Evolutionary conservation across 148 eudicot genomes (phyloP).

Genomic region (Rhododendron williamsianum): DNA sequence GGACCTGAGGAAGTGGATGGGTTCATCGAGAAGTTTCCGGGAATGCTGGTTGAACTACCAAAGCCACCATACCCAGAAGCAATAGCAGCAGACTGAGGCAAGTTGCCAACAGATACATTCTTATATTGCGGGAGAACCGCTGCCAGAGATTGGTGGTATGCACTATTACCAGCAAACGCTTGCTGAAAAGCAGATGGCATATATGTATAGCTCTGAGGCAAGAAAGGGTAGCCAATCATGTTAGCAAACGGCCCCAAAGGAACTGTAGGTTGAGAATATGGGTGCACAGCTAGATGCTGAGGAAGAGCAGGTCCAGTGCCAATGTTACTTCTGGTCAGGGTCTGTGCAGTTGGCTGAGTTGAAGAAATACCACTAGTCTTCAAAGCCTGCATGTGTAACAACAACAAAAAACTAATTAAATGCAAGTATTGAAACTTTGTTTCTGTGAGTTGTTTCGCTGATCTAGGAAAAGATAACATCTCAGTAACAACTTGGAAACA

Average conservation of each 20-base stretch:
- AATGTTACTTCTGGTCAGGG: conserved; percentile 39
- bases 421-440: background rate
- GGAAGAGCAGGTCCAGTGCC: conserved; percentile 67
- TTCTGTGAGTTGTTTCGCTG: background rate
- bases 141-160: conserved; percentile 71
- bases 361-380: conserved; percentile 49
- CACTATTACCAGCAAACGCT: conserved; percentile 64
- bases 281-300: conserved; percentile 69
- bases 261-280: conserved; percentile 66
- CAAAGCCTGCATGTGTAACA: conserved; percentile 41
- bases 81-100: conserved; percentile 77
- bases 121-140: conserved; percentile 74
- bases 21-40: conserved; percentile 60
- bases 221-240: conserved; percentile 71
- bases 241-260: conserved; percentile 67
- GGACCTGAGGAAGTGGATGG: conserved; percentile 68
- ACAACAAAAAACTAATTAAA: background rate
- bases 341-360: conserved; percentile 53
- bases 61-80: conserved; percentile 81
- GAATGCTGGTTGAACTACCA: conserved; percentile 62
- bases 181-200: conserved; percentile 86
- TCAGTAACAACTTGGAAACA: no score
- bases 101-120: conserved; percentile 54
- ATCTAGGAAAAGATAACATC: background rate
- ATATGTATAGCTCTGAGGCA: conserved; percentile 73